Conservation (phyloP, 1,139 yeast genomes). For the Meyerozyma athensensis region DNA sequence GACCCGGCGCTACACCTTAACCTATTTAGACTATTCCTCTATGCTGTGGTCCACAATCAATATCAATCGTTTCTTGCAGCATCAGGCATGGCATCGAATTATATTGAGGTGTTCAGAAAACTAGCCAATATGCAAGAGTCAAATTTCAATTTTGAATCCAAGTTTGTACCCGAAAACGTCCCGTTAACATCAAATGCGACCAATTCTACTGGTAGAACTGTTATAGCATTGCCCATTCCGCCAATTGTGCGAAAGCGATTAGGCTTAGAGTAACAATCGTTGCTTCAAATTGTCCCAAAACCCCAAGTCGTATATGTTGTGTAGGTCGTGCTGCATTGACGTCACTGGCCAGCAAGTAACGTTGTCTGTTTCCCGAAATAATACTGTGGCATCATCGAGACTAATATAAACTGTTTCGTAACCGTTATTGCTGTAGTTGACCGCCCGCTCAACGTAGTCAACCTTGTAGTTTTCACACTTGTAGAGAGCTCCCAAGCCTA, state of each 20-base stretch:
- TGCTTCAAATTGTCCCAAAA: constrained; percentile 44
- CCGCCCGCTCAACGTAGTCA: constrained; percentile 14
- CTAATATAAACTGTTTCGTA: constrained; percentile 22
- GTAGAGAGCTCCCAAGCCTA: constrained; percentile 34
- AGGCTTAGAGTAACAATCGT: constrained; percentile 14
- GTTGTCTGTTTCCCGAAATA: constrained; percentile 17
- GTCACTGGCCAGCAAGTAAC: constrained; percentile 14
- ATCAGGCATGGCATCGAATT: neutral
- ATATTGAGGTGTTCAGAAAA: neutral
- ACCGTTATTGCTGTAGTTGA: constrained; percentile 7
- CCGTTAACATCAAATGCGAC: neutral
- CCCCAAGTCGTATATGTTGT: constrained; percentile 68
- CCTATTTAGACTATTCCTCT: constrained; percentile 10
- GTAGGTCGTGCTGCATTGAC: constrained; percentile 42
- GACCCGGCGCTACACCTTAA: neutral
- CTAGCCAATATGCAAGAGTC: neutral
- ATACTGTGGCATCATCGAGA: constrained; percentile 21
- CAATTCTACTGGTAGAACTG: neutral
- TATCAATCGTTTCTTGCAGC: neutral
- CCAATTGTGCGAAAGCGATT: constrained; percentile 1
- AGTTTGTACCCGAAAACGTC: neutral
- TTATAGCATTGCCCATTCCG: neutral
- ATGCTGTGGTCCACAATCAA: constrained; percentile 9
- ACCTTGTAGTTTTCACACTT: constrained; percentile 10
- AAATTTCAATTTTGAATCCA: constrained; percentile 1